Evolutionary conservation across 2,329 filamentous ascomycete genomes (phyloP), one percentile per base, ranked within the genome.

Genomic region (Cladobotryum mycophilum): DNA sequence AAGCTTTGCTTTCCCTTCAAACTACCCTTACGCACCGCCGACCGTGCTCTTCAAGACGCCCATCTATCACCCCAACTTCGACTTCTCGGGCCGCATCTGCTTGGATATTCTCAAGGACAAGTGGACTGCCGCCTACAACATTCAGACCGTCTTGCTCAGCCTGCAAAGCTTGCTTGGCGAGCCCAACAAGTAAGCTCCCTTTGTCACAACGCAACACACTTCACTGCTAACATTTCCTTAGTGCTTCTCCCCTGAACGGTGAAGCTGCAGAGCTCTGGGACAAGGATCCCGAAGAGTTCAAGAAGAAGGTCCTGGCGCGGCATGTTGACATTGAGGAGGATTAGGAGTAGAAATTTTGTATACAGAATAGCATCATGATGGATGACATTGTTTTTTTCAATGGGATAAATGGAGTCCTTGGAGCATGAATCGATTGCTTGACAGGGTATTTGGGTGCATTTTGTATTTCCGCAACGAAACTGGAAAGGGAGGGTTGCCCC

Each of bases 21-120:
- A 92, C 74, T 99, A 99, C 67, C 93, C 93, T 9, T 96, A 96
- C 69, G 81, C 85, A 1, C 82, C 93, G 18, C 93, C 93, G 1
- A 89, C 86, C 2, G 93, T 99, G 15, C 80, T 96, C 53, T 99
- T 96, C 83, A 95, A 91, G 76, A 99, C 95, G 6, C 93, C 93
- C 36, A 96, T 99, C 72, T 99, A 97, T 77, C 93, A 99, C 70
- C 93, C 93, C 48, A 99, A 99, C 63, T 89, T 99, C 61, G 93
- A 99, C 73, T 96, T 99, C 74, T 91, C 88, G 3, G 93, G 93
- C 38, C 82, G 93, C 51, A 99, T 99, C 70, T 99, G 93, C 69
- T 79, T 99, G 54, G 95, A 99, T 65, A 99, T 99, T 60, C 78
- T 99, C 58, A 97, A 96, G 79, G 93, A 97, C 70, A 96, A 96